Percentiles rank a stretch among this genome's conserved stretches.
These are phyloP conservation scores for Luffa acutangula DNA, from an alignment of 306 rosid species.

Conservation along the genomic window DNA sequence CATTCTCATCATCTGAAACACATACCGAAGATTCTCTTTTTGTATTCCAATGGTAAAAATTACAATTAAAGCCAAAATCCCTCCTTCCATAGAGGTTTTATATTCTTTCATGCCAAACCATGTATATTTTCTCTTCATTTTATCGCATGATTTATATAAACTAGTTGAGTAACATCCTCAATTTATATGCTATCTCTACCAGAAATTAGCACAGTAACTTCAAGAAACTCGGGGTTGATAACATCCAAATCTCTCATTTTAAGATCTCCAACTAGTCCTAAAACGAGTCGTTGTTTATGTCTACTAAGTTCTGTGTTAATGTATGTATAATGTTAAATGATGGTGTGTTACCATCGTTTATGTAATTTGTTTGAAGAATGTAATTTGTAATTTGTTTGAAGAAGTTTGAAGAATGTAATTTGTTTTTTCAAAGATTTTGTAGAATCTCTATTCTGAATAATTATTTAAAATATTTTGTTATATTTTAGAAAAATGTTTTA, in stretches of 20 bases:
- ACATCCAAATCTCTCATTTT: conserved; percentile 35
- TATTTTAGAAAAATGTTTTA: no score
- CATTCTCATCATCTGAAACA: background rate
- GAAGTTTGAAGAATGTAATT: no score
- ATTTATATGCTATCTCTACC: no score
- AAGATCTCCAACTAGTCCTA: background rate
- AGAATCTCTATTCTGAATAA: no score
- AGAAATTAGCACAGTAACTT: conserved; percentile 29
- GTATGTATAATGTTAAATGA: background rate
- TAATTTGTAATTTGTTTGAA: no score
- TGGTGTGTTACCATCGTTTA: background rate
- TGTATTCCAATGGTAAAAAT: background rate
- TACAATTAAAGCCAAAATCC: background rate
- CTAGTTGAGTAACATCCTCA: no score
- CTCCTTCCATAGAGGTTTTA: background rate
- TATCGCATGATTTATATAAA: background rate
- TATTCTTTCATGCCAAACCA: background rate
- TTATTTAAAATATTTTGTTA: no score
- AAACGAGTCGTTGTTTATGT: background rate
- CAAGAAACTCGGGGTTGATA: conserved; percentile 33
- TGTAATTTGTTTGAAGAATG: no score
- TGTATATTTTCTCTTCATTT: background rate
- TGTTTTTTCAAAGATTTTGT: no score
- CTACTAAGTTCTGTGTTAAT: background rate
- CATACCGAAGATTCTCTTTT: background rate